A percentile compares a stretch with the other conserved stretches of the same genome.
Conservation (phyloP, 352 stramenopile genomes). For the Phytophthora uliginosa region DNA sequence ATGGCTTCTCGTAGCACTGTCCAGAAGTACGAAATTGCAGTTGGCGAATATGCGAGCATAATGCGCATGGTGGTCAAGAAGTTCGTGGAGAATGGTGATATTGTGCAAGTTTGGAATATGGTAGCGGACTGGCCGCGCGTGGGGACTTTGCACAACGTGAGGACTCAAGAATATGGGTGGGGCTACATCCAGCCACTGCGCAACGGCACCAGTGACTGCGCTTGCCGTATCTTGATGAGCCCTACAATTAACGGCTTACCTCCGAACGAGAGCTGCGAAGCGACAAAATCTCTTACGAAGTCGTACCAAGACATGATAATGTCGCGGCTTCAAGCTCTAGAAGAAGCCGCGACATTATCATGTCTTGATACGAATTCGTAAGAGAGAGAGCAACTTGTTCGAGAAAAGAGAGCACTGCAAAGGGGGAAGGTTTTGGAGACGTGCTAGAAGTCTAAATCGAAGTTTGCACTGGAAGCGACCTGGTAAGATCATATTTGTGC, state of each 20-base stretch:
- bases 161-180: slow-evolving; percentile 15
- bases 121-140: slow-evolving; percentile 6
- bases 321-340: background rate
- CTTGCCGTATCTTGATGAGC: background rate
- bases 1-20: background rate
- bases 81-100: slow-evolving; percentile 7
- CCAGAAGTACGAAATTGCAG: slow-evolving; percentile 9
- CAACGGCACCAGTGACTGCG: slow-evolving; percentile 1
- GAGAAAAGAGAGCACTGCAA: background rate
- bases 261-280: background rate
- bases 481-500: no score
- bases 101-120: slow-evolving; percentile 14
- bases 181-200: slow-evolving; percentile 1
- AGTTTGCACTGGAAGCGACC: no score
- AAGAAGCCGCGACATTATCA: no score
- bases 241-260: background rate
- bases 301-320: slow-evolving; percentile 1
- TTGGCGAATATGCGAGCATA: background rate
- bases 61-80: slow-evolving; percentile 11
- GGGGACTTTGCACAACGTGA: background rate
- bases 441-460: no score
- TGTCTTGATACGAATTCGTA: no score
- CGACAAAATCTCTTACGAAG: background rate
- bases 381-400: slow-evolving; percentile 2
- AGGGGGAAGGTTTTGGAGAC: no score